Evolutionary conservation across 2,329 filamentous ascomycete genomes (phyloP).

Genomic region (Daldinia eschscholtzii): DNA sequence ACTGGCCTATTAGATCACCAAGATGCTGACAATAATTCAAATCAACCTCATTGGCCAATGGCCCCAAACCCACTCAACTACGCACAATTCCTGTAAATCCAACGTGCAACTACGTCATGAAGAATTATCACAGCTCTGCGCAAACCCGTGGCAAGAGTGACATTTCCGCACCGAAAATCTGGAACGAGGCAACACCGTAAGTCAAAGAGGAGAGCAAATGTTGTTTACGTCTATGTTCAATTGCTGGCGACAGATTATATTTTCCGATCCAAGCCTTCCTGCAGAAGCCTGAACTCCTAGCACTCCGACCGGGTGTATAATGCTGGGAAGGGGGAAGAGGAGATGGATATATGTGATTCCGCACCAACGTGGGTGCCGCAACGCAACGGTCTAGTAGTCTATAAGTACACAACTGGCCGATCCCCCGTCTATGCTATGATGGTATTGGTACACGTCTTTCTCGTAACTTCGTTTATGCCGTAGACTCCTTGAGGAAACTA

Average conservation of each 20-base stretch:
- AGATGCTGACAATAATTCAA: constrained; percentile 9
- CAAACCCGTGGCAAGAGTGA: neutral
- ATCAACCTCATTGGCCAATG: constrained; percentile 16
- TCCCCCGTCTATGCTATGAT: constrained; percentile 51
- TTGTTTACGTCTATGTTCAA: constrained; percentile 24
- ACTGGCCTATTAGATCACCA: neutral
- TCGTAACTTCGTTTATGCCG: constrained; percentile 68
- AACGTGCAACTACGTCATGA: constrained; percentile 23
- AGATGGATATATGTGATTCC: constrained; percentile 50
- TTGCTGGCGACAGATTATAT: constrained; percentile 32
- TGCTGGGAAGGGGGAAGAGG: constrained; percentile 49
- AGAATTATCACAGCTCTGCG: neutral
- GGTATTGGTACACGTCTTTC: constrained; percentile 54
- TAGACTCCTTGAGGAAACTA: constrained; percentile 77
- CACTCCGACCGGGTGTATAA: constrained; percentile 34
- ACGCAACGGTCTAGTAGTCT: constrained; percentile 52
- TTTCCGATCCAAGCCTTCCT: constrained; percentile 36
- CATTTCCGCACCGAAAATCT: neutral
- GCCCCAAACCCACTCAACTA: constrained; percentile 1
- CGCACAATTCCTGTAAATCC: constrained; percentile 22
- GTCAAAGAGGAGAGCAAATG: neutral
- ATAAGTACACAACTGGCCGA: constrained; percentile 52
- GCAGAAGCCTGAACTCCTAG: constrained; percentile 41
- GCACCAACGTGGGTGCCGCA: constrained; percentile 47
- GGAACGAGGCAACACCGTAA: neutral